Evolutionary conservation across 1,284 basidiomycete species (phyloP).

Genomic region (Melampsora occidentalis): DNA sequence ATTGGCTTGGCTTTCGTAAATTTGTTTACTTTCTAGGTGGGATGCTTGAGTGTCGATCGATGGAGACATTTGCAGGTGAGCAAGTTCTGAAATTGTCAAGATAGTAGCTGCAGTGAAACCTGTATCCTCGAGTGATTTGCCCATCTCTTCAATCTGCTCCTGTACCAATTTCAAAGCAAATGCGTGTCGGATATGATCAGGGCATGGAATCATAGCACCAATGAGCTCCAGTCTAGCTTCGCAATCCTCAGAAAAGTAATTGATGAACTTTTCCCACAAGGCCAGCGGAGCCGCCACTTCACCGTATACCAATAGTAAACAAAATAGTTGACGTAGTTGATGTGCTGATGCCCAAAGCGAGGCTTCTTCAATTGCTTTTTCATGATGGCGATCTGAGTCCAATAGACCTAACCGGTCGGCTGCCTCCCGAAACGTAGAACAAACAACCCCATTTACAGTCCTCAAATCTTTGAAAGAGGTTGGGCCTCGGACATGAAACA

Average conservation of each 20-base stretch:
- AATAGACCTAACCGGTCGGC: not conserved
- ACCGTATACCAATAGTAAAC: conserved; percentile 55
- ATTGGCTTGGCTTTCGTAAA: too few species aligned
- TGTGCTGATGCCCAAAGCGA: conserved; percentile 55
- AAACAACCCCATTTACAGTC: not conserved
- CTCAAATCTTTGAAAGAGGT: not conserved
- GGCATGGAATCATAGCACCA: too few species aligned
- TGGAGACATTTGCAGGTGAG: too few species aligned
- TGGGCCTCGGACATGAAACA: not conserved
- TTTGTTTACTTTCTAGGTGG: too few species aligned
- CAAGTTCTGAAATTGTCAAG: too few species aligned
- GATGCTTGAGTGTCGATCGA: too few species aligned
- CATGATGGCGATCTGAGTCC: conserved; percentile 49
- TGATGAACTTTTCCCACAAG: conserved; percentile 55
- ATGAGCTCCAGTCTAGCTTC: too few species aligned
- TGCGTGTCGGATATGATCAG: too few species aligned
- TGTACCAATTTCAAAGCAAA: too few species aligned
- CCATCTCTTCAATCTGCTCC: too few species aligned
- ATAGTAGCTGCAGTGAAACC: too few species aligned
- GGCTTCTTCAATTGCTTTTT: conserved; percentile 57
- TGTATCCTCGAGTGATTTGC: too few species aligned
- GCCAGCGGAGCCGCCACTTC: conserved; percentile 52
- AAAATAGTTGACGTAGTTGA: conserved; percentile 56
- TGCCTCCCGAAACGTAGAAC: not conserved
- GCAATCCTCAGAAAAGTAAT: conserved; percentile 55